These are phyloP conservation scores for Wallacemonas sp. DNA, from an alignment of 208 protist genomes.

Conservation along the genomic window DNA sequence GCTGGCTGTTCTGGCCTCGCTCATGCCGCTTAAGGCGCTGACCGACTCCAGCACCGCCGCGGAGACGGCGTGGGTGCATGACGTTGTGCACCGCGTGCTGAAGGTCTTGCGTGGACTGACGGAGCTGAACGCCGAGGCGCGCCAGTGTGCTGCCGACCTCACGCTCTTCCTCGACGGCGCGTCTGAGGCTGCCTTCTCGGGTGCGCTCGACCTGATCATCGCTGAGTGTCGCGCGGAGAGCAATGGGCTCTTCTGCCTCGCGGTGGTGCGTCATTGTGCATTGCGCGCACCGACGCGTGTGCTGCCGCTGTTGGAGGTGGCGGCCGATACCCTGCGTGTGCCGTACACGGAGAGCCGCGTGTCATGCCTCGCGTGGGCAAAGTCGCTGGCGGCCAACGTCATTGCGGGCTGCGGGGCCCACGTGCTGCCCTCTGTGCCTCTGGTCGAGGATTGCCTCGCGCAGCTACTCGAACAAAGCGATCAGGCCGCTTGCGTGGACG, in stretches of 20 bases:
- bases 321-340: background rate
- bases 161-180: slow-evolving; percentile 3
- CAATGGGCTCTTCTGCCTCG: background rate
- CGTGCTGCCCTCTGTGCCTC: background rate
- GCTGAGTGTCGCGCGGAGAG: slow-evolving; percentile 3
- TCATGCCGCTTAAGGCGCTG: background rate
- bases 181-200: background rate
- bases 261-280: background rate
- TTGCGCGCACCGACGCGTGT: background rate
- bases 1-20: background rate
- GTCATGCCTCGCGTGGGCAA: background rate
- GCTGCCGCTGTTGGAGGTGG: background rate
- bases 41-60: background rate
- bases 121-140: background rate
- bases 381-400: background rate
- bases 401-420: background rate
- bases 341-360: background rate
- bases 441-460: background rate
- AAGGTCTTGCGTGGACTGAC: background rate
- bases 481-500: background rate
- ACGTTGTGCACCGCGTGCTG: background rate
- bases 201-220: background rate
- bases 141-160: background rate
- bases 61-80: background rate
- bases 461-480: background rate